These are phyloP conservation scores for Histomonas meleagridis DNA, from an alignment of 208 protist genomes.

Conservation along the genomic window DNA sequence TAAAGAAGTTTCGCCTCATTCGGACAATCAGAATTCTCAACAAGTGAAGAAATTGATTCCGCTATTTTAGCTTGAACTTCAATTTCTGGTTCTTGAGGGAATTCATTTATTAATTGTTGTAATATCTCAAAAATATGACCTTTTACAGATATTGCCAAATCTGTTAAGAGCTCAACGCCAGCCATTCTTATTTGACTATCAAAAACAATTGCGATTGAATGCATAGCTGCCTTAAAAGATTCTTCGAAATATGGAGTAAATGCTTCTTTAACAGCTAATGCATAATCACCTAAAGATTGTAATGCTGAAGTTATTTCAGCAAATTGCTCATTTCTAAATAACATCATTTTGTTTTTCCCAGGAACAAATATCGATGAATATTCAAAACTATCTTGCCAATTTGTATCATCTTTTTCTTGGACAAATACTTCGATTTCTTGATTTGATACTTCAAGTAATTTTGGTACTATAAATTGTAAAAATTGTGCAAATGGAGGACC, in stretches of 20 bases:
- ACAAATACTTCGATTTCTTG: background rate
- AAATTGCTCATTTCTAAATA: background rate
- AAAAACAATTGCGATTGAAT: background rate
- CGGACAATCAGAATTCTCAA: background rate
- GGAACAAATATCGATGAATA: background rate
- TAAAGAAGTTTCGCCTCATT: background rate
- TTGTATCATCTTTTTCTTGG: background rate
- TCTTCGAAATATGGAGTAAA: background rate
- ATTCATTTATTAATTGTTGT: background rate
- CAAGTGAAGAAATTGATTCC: background rate
- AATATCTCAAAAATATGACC: background rate
- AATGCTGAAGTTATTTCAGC: background rate
- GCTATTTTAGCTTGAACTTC: background rate
- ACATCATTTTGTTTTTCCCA: background rate
- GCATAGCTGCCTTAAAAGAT: background rate
- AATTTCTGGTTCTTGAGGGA: background rate
- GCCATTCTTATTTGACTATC: background rate
- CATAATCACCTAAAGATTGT: background rate
- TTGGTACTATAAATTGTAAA: background rate
- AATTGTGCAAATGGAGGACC: background rate
- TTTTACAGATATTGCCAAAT: background rate
- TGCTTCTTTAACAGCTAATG: background rate
- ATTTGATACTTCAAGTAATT: background rate
- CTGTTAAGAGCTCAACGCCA: background rate
- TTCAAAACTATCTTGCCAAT: background rate